Evolutionary conservation across 1,284 basidiomycete genomes (phyloP).

Genomic region (Puccinia hordei): DNA sequence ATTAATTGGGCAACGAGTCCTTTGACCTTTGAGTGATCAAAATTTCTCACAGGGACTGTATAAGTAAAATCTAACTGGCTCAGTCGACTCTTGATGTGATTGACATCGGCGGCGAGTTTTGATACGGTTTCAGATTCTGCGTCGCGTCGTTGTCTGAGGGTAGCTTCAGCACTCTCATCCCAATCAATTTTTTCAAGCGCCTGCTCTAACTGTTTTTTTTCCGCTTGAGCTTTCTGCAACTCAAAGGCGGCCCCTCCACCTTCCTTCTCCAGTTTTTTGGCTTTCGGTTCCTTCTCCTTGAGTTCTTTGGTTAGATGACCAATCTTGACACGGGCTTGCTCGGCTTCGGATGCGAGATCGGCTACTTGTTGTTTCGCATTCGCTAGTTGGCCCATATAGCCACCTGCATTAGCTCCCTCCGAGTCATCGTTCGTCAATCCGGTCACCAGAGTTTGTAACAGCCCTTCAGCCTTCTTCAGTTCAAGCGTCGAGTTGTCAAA

Average conservation of each 20-base stretch:
- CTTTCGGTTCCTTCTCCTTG: constrained; percentile 73
- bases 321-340: constrained; percentile 79
- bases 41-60: constrained; percentile 73
- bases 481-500: constrained; percentile 70
- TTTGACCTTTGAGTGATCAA: constrained; percentile 84
- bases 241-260: constrained; percentile 72
- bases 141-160: constrained; percentile 67
- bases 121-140: constrained; percentile 67
- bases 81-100: constrained; percentile 72
- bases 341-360: constrained; percentile 78
- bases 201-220: constrained; percentile 67
- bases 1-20: constrained; percentile 69
- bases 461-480: constrained; percentile 78
- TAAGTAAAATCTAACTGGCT: constrained; percentile 82
- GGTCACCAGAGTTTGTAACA: constrained; percentile 92
- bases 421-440: constrained; percentile 73
- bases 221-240: constrained; percentile 67
- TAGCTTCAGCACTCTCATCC: constrained; percentile 74
- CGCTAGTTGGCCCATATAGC: constrained; percentile 94
- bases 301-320: constrained; percentile 79
- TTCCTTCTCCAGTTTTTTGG: constrained; percentile 83
- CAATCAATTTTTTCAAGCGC: constrained; percentile 72
- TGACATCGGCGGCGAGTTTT: constrained; percentile 64
- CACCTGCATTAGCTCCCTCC: constrained; percentile 70
- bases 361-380: constrained; percentile 77